A percentile compares a stretch with the other conserved stretches of the same genome.
phyloP scores from a whole-genome alignment of 2,329 filamentous ascomycete genomes.

The Penicillium sp. region DNA sequence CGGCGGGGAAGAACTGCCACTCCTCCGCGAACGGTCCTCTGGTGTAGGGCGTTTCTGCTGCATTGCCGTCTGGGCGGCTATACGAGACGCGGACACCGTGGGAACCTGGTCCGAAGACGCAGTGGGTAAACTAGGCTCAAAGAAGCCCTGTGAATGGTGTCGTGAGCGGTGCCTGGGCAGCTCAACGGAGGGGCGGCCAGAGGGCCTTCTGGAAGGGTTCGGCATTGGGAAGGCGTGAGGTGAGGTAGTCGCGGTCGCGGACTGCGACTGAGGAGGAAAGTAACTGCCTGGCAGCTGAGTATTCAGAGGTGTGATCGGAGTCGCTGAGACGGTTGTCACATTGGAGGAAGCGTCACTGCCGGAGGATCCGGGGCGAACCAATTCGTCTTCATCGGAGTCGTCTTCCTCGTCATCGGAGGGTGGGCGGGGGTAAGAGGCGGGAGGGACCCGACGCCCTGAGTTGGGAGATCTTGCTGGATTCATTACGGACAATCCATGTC shows the following conservation, averaged over 20 bases:
- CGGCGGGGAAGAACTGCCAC: conserved; percentile 39
- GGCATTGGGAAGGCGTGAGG: conserved; percentile 40
- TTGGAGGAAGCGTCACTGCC: conserved; percentile 52
- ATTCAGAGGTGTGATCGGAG: conserved; percentile 41
- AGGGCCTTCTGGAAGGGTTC: conserved; percentile 41
- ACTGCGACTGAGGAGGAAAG: conserved; percentile 27
- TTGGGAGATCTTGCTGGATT: conserved; percentile 17
- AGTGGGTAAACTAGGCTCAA: conserved; percentile 65
- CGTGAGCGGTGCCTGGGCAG: conserved; percentile 46
- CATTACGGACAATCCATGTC: conserved; percentile 22
- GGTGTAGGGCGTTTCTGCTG: conserved; percentile 58
- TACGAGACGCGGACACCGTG: conserved; percentile 60
- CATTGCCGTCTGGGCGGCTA: conserved; percentile 68
- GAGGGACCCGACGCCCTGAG: conserved; percentile 22
- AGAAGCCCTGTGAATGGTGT: conserved; percentile 67
- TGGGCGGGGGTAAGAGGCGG: conserved; percentile 14
- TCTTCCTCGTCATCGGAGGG: conserved; percentile 25
- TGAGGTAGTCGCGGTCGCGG: conserved; percentile 35
- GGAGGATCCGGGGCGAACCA: conserved; percentile 44
- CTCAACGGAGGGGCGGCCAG: conserved; percentile 41
- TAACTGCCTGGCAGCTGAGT: conserved; percentile 26
- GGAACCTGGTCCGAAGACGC: conserved; percentile 49
- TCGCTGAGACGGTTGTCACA: conserved; percentile 46
- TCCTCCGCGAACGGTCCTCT: conserved; percentile 36
- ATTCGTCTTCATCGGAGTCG: conserved; percentile 35